These are phyloP conservation scores for Pleurotus citrinopileatus DNA, from an alignment of 768 basidiomycete species.

Conservation along the genomic window DNA sequence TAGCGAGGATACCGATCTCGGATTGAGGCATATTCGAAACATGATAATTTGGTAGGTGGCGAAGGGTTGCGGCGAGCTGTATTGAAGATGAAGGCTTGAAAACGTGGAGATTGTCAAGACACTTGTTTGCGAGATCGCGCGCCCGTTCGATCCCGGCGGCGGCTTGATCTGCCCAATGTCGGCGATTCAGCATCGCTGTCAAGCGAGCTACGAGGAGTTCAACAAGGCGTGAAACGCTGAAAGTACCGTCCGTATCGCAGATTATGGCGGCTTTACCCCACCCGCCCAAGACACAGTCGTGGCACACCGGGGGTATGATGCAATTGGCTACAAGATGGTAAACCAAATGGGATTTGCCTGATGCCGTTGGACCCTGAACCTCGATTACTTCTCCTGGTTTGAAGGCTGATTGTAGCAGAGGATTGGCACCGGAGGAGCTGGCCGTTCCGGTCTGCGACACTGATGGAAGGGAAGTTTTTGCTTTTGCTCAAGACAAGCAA, in stretches of 20 bases:
- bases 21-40: conserved; percentile 40
- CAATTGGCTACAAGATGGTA: conserved; percentile 61
- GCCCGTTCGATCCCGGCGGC: conserved; percentile 16
- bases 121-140: conserved; percentile 30
- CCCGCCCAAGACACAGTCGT: conserved; percentile 40
- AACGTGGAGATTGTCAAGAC: conserved; percentile 58
- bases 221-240: conserved; percentile 54
- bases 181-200: conserved; percentile 6
- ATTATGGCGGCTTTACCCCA: conserved; percentile 66
- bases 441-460: neutral
- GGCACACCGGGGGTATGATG: conserved; percentile 43
- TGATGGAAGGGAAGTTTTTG: conserved; percentile 6
- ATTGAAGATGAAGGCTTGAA: conserved; percentile 66
- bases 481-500: neutral
- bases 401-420: conserved; percentile 15
- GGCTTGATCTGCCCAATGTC: conserved; percentile 20
- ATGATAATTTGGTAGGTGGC: conserved; percentile 55
- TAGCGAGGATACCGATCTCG: conserved; percentile 62
- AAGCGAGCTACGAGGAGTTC: conserved; percentile 50
- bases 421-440: too few species aligned
- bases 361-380: conserved; percentile 70
- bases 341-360: conserved; percentile 80
- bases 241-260: conserved; percentile 68
- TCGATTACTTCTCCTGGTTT: conserved; percentile 66
- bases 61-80: conserved; percentile 69